These are phyloP conservation scores for Keithomyces neogunnii DNA, from an alignment of 2,329 filamentous ascomycete genomes.

Conservation along the genomic window DNA sequence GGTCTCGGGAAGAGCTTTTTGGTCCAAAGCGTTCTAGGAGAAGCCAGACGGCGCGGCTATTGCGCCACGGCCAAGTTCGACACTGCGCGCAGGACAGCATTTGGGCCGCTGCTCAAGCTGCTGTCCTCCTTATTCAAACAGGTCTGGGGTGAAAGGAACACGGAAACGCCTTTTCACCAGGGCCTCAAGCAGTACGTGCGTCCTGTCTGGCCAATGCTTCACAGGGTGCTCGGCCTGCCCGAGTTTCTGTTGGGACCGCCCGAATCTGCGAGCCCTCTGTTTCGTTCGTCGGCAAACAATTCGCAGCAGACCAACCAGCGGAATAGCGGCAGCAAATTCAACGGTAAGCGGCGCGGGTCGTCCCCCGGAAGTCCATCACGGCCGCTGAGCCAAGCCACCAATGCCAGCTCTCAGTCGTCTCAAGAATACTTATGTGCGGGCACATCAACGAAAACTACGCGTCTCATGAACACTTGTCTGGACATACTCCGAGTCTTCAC, in stretches of 20 bases:
- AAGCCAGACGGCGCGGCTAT: constrained; percentile 53
- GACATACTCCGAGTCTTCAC: constrained; percentile 79
- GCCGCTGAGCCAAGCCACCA: constrained; percentile 21
- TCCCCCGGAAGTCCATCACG: constrained; percentile 38
- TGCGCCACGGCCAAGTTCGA: constrained; percentile 61
- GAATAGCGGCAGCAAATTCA: constrained; percentile 19
- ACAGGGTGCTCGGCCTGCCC: constrained; percentile 52
- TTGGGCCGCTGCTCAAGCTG: constrained; percentile 56
- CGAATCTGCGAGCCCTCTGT: constrained; percentile 20
- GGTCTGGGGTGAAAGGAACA: constrained; percentile 58
- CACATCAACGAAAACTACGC: constrained; percentile 54
- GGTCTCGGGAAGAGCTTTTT: constrained; percentile 59
- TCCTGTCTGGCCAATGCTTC: constrained; percentile 56
- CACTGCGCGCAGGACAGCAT: constrained; percentile 49
- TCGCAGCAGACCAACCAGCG: constrained; percentile 10
- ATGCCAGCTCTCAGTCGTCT: constrained; percentile 39
- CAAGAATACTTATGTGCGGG: constrained; percentile 54
- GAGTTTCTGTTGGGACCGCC: constrained; percentile 59
- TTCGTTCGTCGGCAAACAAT: constrained; percentile 2
- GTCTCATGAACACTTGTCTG: constrained; percentile 79
- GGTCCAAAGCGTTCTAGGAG: constrained; percentile 53
- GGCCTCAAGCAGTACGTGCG: constrained; percentile 52
- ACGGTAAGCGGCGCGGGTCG: constrained; percentile 36
- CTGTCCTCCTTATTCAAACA: constrained; percentile 59
- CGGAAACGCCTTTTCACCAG: constrained; percentile 55